These are phyloP conservation scores for Hibiscus syriacus DNA, from an alignment of 345 rosid species.

Conservation along the genomic window DNA sequence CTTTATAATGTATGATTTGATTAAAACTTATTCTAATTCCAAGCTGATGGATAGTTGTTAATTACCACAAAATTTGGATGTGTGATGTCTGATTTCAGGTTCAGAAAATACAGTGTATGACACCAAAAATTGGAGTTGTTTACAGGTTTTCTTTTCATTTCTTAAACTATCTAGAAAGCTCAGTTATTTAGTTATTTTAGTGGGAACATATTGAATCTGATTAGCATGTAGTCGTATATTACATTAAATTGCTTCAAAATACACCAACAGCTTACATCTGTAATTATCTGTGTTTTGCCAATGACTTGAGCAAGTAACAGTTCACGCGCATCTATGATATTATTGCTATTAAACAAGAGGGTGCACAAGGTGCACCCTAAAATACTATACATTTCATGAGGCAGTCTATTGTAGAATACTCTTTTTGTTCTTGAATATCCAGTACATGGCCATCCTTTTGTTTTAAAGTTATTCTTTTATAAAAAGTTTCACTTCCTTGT, in stretches of 20 bases:
- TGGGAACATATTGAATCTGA: neutral
- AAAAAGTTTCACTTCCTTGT: neutral
- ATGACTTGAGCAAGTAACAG: neutral
- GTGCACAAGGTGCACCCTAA: neutral
- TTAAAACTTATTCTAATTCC: neutral
- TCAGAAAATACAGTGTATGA: conserved; percentile 75
- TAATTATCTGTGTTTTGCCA: neutral
- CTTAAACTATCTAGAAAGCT: neutral
- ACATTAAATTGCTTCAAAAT: neutral
- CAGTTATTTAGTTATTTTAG: neutral
- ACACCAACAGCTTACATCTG: neutral
- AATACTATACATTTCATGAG: neutral
- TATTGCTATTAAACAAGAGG: neutral
- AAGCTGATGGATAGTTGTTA: neutral
- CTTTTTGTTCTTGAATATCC: neutral
- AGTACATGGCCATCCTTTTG: neutral
- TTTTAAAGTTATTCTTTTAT: neutral
- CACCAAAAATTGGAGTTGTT: conserved; percentile 95
- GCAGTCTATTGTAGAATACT: neutral
- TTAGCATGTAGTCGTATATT: neutral
- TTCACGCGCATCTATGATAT: neutral
- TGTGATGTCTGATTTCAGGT: conserved; percentile 40
- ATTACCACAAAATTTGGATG: neutral
- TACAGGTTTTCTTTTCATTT: conserved; percentile 23
- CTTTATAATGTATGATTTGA: neutral